phyloP scores from a whole-genome alignment of 148 eudicot species.

The Camellia granthamiana region DNA sequence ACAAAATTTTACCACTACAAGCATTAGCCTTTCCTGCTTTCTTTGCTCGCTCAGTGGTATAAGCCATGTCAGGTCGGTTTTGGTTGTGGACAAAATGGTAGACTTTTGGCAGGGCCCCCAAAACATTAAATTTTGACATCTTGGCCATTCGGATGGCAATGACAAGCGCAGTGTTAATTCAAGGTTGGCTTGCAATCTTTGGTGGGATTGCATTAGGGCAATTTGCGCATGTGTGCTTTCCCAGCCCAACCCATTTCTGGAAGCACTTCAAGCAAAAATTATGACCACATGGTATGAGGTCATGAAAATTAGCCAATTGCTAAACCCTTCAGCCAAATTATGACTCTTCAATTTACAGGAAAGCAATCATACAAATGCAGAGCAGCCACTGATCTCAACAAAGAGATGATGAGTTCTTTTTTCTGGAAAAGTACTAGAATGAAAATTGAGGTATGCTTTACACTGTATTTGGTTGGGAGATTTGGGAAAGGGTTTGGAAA shows the following conservation, averaged over 20 bases:
- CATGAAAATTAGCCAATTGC: neutral
- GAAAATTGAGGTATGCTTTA: too few relatives aligned
- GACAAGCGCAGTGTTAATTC: slow-evolving; percentile 79
- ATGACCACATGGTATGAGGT: slow-evolving; percentile 66
- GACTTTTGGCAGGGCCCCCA: slow-evolving; percentile 43
- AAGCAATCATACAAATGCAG: neutral
- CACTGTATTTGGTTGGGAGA: too few relatives aligned
- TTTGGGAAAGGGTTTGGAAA: too few relatives aligned
- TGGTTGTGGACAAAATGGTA: slow-evolving; percentile 61
- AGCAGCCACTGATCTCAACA: neutral
- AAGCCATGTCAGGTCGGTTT: slow-evolving; percentile 79
- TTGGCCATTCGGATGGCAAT: slow-evolving; percentile 78
- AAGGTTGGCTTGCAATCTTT: slow-evolving; percentile 63
- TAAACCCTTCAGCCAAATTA: neutral
- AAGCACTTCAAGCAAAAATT: slow-evolving; percentile 93
- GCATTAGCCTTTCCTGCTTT: slow-evolving; percentile 87
- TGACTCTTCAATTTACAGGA: neutral
- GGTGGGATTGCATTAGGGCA: slow-evolving; percentile 67
- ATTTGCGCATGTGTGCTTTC: slow-evolving; percentile 74
- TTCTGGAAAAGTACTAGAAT: neutral
- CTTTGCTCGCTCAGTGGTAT: slow-evolving; percentile 76
- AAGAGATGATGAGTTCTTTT: neutral
- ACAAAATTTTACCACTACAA: slow-evolving; percentile 90
- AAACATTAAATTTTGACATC: slow-evolving; percentile 27
- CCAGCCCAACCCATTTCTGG: slow-evolving; percentile 82